Percentiles rank a stretch among this genome's conserved stretches.
phyloP scores from a whole-genome alignment of 148 eudicot species.

The Chenopodium suecicum region DNA sequence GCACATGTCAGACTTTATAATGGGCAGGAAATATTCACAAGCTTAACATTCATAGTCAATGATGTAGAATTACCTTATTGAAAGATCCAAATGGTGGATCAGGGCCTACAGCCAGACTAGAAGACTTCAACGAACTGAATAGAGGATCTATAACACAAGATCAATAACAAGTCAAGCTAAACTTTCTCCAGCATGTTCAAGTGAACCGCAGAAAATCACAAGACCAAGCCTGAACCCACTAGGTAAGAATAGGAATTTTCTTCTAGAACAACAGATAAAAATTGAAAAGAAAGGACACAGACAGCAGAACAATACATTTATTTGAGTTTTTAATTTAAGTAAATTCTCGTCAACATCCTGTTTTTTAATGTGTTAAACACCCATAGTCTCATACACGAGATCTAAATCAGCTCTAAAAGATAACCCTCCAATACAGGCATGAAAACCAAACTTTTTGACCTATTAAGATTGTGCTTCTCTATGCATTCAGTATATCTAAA shows the following conservation, averaged over 20 bases:
- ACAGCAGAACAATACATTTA: not conserved
- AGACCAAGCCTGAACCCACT: not conserved
- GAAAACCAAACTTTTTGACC: not conserved
- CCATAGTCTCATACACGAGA: not conserved
- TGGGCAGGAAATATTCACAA: not conserved
- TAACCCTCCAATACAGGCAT: not conserved
- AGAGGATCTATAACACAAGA: constrained; percentile 41
- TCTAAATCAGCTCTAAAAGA: not conserved
- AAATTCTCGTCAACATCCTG: not conserved
- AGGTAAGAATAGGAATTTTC: not conserved
- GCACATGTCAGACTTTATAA: not conserved
- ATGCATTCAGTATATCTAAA: not conserved
- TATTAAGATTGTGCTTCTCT: not conserved
- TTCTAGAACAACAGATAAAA: not conserved
- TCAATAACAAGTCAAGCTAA: not conserved
- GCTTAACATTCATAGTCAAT: not conserved
- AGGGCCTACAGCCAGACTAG: constrained; percentile 41
- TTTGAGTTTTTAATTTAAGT: not conserved
- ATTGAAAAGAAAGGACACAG: not conserved
- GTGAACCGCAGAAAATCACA: not conserved
- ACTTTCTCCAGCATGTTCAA: not conserved
- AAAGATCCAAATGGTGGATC: constrained; percentile 59
- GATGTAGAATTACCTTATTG: constrained; percentile 48
- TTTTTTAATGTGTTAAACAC: not conserved
- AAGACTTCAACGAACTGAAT: constrained; percentile 50